Base-by-base conservation (phyloP, 116 monocot species). In the Dioscorea cayenensis region DNA sequence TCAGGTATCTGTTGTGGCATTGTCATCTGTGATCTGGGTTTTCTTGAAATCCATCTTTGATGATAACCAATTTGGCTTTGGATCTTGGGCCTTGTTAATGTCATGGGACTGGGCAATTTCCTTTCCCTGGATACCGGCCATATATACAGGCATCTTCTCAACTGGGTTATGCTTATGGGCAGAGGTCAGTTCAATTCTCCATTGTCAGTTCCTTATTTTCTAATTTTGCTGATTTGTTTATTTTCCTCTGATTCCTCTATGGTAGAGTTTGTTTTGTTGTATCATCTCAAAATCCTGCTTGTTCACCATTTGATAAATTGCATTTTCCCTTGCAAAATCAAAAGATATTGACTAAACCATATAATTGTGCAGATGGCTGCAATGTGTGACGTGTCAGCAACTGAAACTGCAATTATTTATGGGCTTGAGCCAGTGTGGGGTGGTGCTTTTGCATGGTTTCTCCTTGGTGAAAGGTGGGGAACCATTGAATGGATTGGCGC, bases 51-150 rank as follows among this genome's bases (percentile, higher is more conserved):
- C 75, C 22, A 43, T 36, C 17, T 65, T 75, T 66, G 71, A 84
- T 64, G 19, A 20, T 36, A 35, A 68, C 20, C 71, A 77, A 59
- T 61, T 72, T 28, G 77, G 52, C 69, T 71, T 66, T 38, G 63
- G 48, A 72, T 71, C 75, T 5, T 75, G 50, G 63, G 28, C 70
- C 23, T 87, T 74, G 76, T 69, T 76, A 49, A 66, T 19, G 7
- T 28, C 79, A 8, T 85, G 84, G 80, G 76, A 85, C 75, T 80
- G 64, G 62, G 78, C 83, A 36, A 43, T 83, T 66, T 80, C 75
- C 65, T 95, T 95, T 81, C 95, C 95, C 49, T 95, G 95, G 91
- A 84, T 95, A 84, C 91, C 95, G 22, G 84, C 91, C 66, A 43
- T 95, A 17, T 91, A 95, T 74, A 91, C 89, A 25, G 95, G 92